phyloP scores from a whole-genome alignment of 1,284 basidiomycete species.

The Rhodotorula sp. region DNA sequence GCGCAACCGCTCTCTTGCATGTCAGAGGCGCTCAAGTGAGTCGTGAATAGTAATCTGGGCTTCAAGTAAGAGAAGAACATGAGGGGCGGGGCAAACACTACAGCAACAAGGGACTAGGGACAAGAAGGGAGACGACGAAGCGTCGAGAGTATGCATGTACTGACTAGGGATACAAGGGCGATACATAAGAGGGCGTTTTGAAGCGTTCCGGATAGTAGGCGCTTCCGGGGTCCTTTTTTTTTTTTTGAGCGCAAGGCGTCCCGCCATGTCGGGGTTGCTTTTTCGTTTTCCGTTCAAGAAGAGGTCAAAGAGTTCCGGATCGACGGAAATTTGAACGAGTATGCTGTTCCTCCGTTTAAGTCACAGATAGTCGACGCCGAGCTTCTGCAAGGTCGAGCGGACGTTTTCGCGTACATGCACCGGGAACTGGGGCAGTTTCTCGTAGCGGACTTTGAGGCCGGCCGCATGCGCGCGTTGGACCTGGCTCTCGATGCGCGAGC shows the following conservation, averaged over 20 bases:
- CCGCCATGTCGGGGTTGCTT: no score
- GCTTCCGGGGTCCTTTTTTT: no score
- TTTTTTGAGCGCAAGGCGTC: no score
- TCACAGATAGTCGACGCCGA: conserved; percentile 19
- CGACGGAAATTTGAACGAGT: no score
- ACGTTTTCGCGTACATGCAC: conserved; percentile 12
- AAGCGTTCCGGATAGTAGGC: no score
- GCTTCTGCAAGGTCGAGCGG: neutral
- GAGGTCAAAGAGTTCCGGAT: no score
- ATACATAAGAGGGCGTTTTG: no score
- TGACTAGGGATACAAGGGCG: no score
- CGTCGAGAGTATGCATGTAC: neutral
- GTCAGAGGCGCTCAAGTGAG: neutral
- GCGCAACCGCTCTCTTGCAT: neutral
- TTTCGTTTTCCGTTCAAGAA: no score
- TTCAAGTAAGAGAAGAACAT: neutral
- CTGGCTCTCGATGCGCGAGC: conserved; percentile 6
- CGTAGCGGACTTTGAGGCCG: conserved; percentile 16
- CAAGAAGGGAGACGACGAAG: neutral
- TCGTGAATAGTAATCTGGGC: neutral
- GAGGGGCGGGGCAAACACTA: neutral
- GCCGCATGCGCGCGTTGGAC: conserved; percentile 13
- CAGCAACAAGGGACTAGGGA: no score
- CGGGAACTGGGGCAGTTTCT: conserved; percentile 19
- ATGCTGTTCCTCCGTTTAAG: neutral